Evolutionary conservation across 352 stramenopile species (phyloP).

Genomic region (Phytopythium vexans): DNA sequence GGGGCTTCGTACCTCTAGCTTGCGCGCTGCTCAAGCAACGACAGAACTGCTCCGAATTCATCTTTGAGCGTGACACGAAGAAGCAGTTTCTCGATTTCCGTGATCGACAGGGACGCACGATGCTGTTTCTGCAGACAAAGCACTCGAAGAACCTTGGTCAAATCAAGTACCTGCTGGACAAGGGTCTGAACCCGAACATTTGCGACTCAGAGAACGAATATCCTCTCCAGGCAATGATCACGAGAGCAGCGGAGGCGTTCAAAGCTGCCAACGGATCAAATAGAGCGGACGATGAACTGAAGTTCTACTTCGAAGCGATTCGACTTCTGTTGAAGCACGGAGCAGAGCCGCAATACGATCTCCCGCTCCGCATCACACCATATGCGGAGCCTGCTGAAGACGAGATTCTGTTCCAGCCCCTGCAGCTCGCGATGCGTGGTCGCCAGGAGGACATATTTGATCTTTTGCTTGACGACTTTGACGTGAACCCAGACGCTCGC

Average conservation of each 20-base stretch:
- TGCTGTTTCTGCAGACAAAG: constrained; percentile 80
- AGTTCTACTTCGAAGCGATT: constrained; percentile 50
- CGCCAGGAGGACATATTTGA: constrained; percentile 43
- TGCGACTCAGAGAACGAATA: constrained; percentile 56
- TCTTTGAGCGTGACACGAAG: constrained; percentile 54
- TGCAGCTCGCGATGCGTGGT: constrained; percentile 56
- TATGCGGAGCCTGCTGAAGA: constrained; percentile 10
- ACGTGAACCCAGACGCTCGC: constrained; percentile 28
- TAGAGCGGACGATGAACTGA: constrained; percentile 9
- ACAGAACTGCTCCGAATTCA: constrained; percentile 49
- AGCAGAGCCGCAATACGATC: constrained; percentile 40
- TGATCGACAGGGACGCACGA: constrained; percentile 69
- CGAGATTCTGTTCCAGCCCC: constrained; percentile 31
- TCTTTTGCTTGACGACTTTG: constrained; percentile 41
- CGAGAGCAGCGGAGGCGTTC: constrained; percentile 18
- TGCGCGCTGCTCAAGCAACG: constrained; percentile 70
- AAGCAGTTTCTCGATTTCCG: constrained; percentile 68
- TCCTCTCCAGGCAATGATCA: constrained; percentile 57
- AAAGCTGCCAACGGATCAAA: neutral
- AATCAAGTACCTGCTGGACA: constrained; percentile 65
- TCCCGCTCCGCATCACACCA: constrained; percentile 17
- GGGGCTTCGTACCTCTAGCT: constrained; percentile 69
- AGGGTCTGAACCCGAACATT: constrained; percentile 71
- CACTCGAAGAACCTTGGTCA: constrained; percentile 58
- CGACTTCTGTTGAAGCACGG: constrained; percentile 48